Conservation (phyloP, 2,329 filamentous ascomycete genomes). For the Bipolaris victoriae region DNA sequence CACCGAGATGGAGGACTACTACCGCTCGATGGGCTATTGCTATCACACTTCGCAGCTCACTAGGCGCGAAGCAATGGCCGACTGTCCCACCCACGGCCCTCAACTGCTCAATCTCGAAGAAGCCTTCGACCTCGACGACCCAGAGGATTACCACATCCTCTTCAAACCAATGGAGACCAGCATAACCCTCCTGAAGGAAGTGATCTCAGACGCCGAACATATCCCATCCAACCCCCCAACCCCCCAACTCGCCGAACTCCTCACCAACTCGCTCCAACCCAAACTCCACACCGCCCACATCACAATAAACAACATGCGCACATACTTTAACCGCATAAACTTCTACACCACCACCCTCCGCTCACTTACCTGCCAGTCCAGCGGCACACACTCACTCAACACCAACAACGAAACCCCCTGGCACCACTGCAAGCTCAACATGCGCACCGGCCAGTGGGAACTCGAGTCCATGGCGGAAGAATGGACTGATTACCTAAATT, state of each 20-base stretch:
- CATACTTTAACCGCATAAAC: too few species aligned
- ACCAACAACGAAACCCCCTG: background rate
- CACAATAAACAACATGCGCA: too few species aligned
- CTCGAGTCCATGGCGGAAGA: background rate
- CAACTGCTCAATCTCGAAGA: background rate
- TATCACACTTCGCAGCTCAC: background rate
- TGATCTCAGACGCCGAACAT: background rate
- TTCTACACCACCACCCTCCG: too few species aligned
- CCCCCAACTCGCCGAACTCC: background rate
- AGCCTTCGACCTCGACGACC: background rate
- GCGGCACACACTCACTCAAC: background rate
- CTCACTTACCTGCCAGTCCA: too few species aligned
- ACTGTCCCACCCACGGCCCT: background rate
- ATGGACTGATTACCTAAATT: background rate
- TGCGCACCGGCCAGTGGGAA: background rate
- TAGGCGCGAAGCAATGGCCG: background rate
- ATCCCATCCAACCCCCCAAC: background rate
- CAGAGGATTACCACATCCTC: background rate
- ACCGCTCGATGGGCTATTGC: background rate
- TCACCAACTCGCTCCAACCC: too few species aligned
- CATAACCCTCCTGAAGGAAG: background rate
- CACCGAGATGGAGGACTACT: background rate
- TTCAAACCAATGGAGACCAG: background rate
- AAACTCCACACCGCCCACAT: background rate
- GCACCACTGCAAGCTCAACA: background rate